Conservation (phyloP, 108 stramenopile genomes). For the Cylindrotheca closterium region DNA sequence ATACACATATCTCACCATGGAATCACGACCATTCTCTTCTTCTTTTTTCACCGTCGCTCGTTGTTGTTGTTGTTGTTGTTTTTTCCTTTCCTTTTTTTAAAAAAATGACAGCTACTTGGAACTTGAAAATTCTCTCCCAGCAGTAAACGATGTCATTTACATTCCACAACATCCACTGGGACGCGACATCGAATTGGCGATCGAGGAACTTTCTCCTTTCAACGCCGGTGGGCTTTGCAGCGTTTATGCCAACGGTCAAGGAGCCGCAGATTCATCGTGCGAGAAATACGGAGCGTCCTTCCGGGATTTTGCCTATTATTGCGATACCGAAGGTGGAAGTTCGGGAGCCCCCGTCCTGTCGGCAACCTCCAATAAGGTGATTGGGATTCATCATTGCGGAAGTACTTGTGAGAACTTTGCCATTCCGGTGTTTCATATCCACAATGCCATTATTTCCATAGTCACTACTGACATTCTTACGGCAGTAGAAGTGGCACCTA, state of each 20-base stretch:
- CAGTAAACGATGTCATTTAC: slow-evolving; percentile 2
- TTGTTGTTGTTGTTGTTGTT: neutral
- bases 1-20: too few relatives aligned
- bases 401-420: neutral
- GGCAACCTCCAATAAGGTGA: slow-evolving; percentile 5
- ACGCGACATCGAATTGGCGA: neutral
- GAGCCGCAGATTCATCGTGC: neutral
- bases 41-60: neutral
- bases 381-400: slow-evolving; percentile 5
- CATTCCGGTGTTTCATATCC: neutral
- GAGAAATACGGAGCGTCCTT: neutral
- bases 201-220: neutral
- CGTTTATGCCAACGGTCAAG: neutral
- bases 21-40: too few relatives aligned
- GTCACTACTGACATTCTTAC: neutral
- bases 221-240: neutral
- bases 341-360: slow-evolving; percentile 14
- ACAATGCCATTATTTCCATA: neutral
- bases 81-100: too few relatives aligned
- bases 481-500: neutral
- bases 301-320: slow-evolving; percentile 2
- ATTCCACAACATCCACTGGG: slow-evolving; percentile 12
- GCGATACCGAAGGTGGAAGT: slow-evolving; percentile 15
- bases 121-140: slow-evolving; percentile 1
- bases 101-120: slow-evolving; percentile 12